A percentile compares a stretch with the other conserved stretches of the same genome.
phyloP scores from a whole-genome alignment of 441 rosid genomes.

The Gossypium aridum region DNA sequence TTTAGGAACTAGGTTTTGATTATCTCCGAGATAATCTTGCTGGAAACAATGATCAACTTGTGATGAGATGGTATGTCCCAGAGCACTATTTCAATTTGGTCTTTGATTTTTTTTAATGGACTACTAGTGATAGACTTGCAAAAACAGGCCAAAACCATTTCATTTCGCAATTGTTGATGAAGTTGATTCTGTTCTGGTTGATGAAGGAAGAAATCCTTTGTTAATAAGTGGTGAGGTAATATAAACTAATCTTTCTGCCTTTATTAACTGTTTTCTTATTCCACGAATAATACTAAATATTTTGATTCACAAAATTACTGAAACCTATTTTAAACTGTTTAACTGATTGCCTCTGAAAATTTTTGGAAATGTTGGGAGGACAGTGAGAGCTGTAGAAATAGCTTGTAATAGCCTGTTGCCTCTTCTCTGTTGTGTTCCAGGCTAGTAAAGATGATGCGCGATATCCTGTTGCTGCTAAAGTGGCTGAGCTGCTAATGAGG shows the following conservation, averaged over 20 bases:
- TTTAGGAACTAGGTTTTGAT: slow-evolving; percentile 97
- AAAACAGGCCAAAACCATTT: slow-evolving; percentile 91
- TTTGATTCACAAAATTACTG: not conserved
- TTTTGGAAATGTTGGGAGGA: not conserved
- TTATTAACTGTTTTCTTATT: not conserved
- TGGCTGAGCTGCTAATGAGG: slow-evolving; percentile 81
- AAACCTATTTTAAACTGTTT: not conserved
- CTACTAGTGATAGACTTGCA: slow-evolving; percentile 8
- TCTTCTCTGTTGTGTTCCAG: slow-evolving; percentile 30
- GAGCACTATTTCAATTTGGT: slow-evolving; percentile 14
- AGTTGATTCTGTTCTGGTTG: slow-evolving; percentile 96
- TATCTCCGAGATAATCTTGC: slow-evolving; percentile 95
- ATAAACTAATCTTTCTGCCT: slow-evolving; percentile 3
- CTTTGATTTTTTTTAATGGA: slow-evolving; percentile 9
- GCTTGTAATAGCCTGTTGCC: not conserved
- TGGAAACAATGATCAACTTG: slow-evolving; percentile 72
- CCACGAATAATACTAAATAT: not conserved
- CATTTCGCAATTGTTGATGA: slow-evolving; percentile 96
- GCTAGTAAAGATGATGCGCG: slow-evolving; percentile 91
- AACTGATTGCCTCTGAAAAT: not conserved
- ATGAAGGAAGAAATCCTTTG: slow-evolving; percentile 96
- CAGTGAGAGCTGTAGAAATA: slow-evolving; percentile 9
- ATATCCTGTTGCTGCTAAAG: slow-evolving; percentile 96
- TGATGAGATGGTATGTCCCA: slow-evolving; percentile 82
- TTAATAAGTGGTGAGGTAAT: slow-evolving; percentile 96